phyloP scores from a whole-genome alignment of 2,329 filamentous ascomycete genomes.

The Penicillium olsonii region DNA sequence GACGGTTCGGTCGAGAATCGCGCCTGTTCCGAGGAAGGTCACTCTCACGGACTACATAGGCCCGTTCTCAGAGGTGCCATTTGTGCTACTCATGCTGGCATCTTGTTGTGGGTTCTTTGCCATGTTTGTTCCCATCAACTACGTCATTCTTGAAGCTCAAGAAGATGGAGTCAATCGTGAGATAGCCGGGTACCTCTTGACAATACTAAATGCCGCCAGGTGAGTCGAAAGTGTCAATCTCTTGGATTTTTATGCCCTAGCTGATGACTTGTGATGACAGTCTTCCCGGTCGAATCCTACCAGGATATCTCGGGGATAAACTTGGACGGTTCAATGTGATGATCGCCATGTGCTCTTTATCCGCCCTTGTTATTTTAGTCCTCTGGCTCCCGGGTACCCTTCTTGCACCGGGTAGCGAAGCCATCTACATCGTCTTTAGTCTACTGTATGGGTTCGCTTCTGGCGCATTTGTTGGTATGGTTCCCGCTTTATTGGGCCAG shows the following conservation, averaged over 20 bases:
- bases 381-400: slow-evolving; percentile 10
- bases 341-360: slow-evolving; percentile 14
- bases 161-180: slow-evolving; percentile 50
- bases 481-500: slow-evolving; percentile 66
- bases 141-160: slow-evolving; percentile 49
- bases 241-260: neutral
- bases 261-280: slow-evolving; percentile 47
- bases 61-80: slow-evolving; percentile 51
- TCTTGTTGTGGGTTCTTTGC: slow-evolving; percentile 60
- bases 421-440: slow-evolving; percentile 63
- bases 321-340: slow-evolving; percentile 23
- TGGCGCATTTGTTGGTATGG: slow-evolving; percentile 64
- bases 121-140: slow-evolving; percentile 62
- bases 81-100: slow-evolving; percentile 46
- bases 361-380: slow-evolving; percentile 28
- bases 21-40: slow-evolving; percentile 13
- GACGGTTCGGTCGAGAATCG: slow-evolving; percentile 52
- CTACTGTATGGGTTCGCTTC: slow-evolving; percentile 68
- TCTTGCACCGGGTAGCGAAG: slow-evolving; percentile 51
- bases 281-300: slow-evolving; percentile 59
- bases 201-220: slow-evolving; percentile 39
- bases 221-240: too few relatives aligned
- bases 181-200: slow-evolving; percentile 55
- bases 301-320: slow-evolving; percentile 56
- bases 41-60: slow-evolving; percentile 12